Conservation (phyloP, 208 protist genomes). For the Lotmaria passim region DNA sequence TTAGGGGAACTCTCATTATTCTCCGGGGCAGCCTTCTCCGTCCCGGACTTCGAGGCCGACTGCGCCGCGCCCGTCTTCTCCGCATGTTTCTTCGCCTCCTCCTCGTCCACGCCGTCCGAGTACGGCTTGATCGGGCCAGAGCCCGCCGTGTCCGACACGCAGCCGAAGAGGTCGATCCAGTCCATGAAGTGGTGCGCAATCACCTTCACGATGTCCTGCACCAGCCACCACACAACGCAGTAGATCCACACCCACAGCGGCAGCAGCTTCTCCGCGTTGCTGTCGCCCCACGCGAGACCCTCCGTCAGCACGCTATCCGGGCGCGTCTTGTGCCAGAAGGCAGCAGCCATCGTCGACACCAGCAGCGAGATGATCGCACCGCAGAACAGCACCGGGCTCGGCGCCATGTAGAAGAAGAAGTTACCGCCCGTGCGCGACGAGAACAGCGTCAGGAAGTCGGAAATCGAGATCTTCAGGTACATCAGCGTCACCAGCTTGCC, state of each 20-base stretch:
- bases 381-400: constrained; percentile 61
- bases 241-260: constrained; percentile 92
- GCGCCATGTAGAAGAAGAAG: constrained; percentile 76
- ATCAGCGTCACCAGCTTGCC: constrained; percentile 85
- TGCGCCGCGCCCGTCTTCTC: background rate
- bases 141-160: constrained; percentile 48
- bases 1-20: too few relatives aligned
- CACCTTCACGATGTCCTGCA: constrained; percentile 88
- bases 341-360: constrained; percentile 71
- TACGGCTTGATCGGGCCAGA: constrained; percentile 47
- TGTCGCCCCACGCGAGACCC: constrained; percentile 73
- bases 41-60: background rate
- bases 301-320: constrained; percentile 70
- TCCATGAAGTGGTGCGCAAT: constrained; percentile 70
- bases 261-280: constrained; percentile 55
- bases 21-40: background rate
- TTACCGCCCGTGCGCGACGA: constrained; percentile 78
- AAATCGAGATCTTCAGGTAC: constrained; percentile 92
- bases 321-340: constrained; percentile 68
- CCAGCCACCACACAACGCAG: constrained; percentile 91
- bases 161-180: constrained; percentile 75
- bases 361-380: constrained; percentile 72
- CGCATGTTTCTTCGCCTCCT: constrained; percentile 14
- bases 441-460: constrained; percentile 92
- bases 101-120: constrained; percentile 24